phyloP scores from a whole-genome alignment of 1,284 basidiomycete species.

The Jaminaea rosea region DNA sequence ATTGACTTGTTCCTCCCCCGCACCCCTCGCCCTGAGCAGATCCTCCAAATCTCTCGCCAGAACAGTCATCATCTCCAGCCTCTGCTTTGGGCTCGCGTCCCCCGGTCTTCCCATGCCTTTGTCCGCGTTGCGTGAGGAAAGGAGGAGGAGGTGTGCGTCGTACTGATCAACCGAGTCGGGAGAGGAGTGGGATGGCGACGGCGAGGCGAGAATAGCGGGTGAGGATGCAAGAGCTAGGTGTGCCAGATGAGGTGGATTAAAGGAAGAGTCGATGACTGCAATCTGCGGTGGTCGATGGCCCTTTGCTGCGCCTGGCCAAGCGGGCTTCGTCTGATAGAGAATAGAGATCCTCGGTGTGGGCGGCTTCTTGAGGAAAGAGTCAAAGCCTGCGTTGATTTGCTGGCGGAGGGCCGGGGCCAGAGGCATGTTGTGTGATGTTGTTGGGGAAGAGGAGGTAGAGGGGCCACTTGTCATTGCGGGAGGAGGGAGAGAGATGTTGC shows the following conservation, averaged over 20 bases:
- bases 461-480: too few relatives aligned
- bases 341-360: too few relatives aligned
- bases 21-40: not conserved
- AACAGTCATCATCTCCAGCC: slow-evolving; percentile 46
- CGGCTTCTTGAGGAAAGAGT: too few relatives aligned
- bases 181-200: not conserved
- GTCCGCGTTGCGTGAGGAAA: slow-evolving; percentile 82
- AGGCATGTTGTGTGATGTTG: too few relatives aligned
- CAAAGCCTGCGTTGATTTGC: too few relatives aligned
- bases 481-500: too few relatives aligned
- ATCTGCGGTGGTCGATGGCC: too few relatives aligned
- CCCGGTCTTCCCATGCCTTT: slow-evolving; percentile 59
- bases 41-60: slow-evolving; percentile 33
- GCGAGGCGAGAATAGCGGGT: slow-evolving; percentile 38
- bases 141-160: slow-evolving; percentile 69
- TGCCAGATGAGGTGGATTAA: slow-evolving; percentile 84
- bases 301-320: too few relatives aligned
- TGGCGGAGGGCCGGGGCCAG: too few relatives aligned
- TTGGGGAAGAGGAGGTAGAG: too few relatives aligned
- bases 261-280: slow-evolving; percentile 75
- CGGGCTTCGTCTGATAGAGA: too few relatives aligned
- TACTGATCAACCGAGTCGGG: slow-evolving; percentile 47
- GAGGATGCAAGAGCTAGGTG: slow-evolving; percentile 68
- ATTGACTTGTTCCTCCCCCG: slow-evolving; percentile 48
- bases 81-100: slow-evolving; percentile 52